A percentile compares a stretch with the other conserved stretches of the same genome.
phyloP scores from a whole-genome alignment of 108 stramenopile genomes.

The Pseudonitzschia multistriata region DNA sequence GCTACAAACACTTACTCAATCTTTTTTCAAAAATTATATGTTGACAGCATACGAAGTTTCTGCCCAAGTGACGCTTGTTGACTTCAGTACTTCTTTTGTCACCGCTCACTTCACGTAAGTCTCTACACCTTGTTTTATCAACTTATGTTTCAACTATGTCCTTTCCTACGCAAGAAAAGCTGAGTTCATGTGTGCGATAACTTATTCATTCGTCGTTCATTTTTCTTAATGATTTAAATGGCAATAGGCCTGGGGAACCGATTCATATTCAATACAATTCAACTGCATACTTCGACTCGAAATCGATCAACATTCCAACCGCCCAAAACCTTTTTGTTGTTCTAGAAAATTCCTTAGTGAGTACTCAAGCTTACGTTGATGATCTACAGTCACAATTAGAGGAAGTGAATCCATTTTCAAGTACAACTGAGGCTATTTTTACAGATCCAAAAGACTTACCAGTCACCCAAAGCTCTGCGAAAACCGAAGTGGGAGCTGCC shows the following conservation, averaged over 20 bases:
- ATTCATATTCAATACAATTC: slow-evolving; percentile 22
- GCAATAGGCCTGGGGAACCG: slow-evolving; percentile 21
- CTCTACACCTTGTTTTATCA: not conserved
- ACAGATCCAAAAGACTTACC: not conserved
- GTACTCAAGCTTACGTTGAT: slow-evolving; percentile 12
- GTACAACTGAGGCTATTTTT: slow-evolving; percentile 13
- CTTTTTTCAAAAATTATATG: slow-evolving; percentile 22
- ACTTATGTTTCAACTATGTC: too few relatives aligned
- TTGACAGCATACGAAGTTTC: slow-evolving; percentile 12
- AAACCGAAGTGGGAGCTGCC: slow-evolving; percentile 8
- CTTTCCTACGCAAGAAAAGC: not conserved
- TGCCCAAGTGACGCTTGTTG: slow-evolving; percentile 10
- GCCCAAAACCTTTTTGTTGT: slow-evolving; percentile 9
- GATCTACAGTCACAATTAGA: slow-evolving; percentile 6
- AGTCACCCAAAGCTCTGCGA: not conserved
- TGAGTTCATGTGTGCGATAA: not conserved
- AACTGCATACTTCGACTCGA: slow-evolving; percentile 19
- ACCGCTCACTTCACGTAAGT: slow-evolving; percentile 23
- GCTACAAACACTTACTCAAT: slow-evolving; percentile 14
- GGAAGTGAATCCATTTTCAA: slow-evolving; percentile 24
- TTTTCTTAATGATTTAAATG: not conserved
- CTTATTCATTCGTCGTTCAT: too few relatives aligned
- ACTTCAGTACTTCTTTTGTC: slow-evolving; percentile 19
- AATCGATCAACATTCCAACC: slow-evolving; percentile 16
- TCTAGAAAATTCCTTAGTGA: slow-evolving; percentile 10